Evolutionary conservation across 257 asterid genomes (phyloP).

Genomic region (Henckelia pumila): DNA sequence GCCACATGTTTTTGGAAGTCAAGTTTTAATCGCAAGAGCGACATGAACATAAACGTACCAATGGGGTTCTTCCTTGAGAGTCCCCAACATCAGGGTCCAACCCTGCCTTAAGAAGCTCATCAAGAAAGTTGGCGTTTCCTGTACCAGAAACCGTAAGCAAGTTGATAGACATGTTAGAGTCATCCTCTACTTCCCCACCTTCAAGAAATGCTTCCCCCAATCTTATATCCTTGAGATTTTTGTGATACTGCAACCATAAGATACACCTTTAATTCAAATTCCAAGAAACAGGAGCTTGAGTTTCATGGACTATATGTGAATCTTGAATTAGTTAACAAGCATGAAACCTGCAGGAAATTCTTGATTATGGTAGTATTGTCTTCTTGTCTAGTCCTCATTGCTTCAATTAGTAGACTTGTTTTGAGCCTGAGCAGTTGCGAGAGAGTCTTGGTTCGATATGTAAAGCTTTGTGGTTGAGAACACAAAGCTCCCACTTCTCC

Average conservation of each 20-base stretch:
- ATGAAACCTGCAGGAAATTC: slow-evolving; percentile 73
- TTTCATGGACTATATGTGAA: background rate
- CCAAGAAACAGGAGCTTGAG: background rate
- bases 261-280: background rate
- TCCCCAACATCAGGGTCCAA: slow-evolving; percentile 88
- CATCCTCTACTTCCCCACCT: slow-evolving; percentile 53
- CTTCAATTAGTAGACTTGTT: slow-evolving; percentile 54
- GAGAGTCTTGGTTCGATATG: slow-evolving; percentile 79
- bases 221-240: slow-evolving; percentile 59
- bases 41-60: too few relatives aligned
- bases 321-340: background rate
- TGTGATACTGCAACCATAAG: slow-evolving; percentile 64
- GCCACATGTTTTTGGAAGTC: slow-evolving; percentile 4
- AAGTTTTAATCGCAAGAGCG: too few relatives aligned
- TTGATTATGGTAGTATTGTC: slow-evolving; percentile 71
- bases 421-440: slow-evolving; percentile 78
- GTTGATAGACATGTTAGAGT: slow-evolving; percentile 60
- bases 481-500: slow-evolving; percentile 92
- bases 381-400: slow-evolving; percentile 63
- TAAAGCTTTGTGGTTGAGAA: slow-evolving; percentile 68
- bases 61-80: slow-evolving; percentile 68
- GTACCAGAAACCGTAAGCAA: slow-evolving; percentile 72
- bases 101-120: slow-evolving; percentile 87
- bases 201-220: slow-evolving; percentile 58
- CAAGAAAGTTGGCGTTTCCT: slow-evolving; percentile 87